Evolutionary conservation across 176 grass and related monocot genomes (phyloP).

Genomic region (Avena eriantha): DNA sequence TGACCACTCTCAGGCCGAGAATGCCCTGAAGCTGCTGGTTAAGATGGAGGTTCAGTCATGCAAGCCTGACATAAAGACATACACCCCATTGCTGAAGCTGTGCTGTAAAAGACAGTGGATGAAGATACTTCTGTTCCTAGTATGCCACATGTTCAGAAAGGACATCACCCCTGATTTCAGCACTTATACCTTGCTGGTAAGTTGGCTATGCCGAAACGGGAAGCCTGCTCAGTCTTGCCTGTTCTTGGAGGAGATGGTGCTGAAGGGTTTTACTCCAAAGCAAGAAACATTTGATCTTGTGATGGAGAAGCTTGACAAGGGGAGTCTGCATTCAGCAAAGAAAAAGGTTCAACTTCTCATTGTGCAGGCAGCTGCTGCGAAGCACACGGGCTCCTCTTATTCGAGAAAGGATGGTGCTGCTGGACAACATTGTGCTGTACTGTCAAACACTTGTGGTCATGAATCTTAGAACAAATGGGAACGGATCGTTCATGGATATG

Average conservation of each 20-base stretch:
- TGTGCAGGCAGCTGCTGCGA: conserved; percentile 44
- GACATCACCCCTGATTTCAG: conserved; percentile 78
- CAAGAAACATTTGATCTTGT: conserved; percentile 69
- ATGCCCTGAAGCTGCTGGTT: conserved; percentile 67
- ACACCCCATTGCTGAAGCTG: conserved; percentile 79
- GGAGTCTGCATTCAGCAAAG: conserved; percentile 51
- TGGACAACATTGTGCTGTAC: conserved; percentile 2
- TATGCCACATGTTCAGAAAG: conserved; percentile 78
- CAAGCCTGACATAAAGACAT: conserved; percentile 74
- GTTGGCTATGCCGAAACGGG: conserved; percentile 69
- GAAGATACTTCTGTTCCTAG: conserved; percentile 66
- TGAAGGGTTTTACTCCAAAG: conserved; percentile 71
- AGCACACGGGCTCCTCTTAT: conserved; percentile 13
- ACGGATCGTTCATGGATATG: neutral
- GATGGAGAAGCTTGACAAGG: conserved; percentile 61
- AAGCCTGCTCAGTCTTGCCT: conserved; percentile 64
- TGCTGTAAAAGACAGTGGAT: conserved; percentile 79
- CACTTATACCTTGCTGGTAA: conserved; percentile 73
- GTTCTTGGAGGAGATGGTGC: conserved; percentile 85
- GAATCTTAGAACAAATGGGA: conserved; percentile 1
- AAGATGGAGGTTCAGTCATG: conserved; percentile 73
- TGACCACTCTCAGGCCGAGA: conserved; percentile 62
- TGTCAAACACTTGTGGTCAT: neutral
- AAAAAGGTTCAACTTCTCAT: conserved; percentile 61
- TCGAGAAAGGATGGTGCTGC: neutral